Evolutionary conservation across 306 rosid species (phyloP), one percentile per base, ranked within the genome.

Genomic region (Phaseolus lunatus): DNA sequence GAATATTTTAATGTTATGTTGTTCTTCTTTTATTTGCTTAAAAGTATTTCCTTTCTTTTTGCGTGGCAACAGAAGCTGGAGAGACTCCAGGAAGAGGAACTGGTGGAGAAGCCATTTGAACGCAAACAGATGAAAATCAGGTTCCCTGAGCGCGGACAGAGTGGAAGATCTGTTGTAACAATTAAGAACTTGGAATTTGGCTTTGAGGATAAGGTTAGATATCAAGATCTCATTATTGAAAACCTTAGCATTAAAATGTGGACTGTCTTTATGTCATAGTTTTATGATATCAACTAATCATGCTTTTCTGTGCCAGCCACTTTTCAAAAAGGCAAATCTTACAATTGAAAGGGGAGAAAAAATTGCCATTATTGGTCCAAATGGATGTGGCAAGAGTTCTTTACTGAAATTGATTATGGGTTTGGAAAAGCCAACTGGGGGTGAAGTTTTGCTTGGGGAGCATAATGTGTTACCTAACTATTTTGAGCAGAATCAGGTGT

Each of bases 371-470:
- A 76, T 95, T 85, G 98, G 98, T 70, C 97, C 97, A 72, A 95
- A 95, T 89, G 98, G 98, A 73, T 92, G 98, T 83, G 98, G 98
- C 86, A 95, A 95, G 84, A 95, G 98, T 86, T 88, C 97, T 49
- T 87, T 95, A 90, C 91, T 95, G 75, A 95, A 92, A 87, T 82
- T 95, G 80, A 87, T 92, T 58, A 87, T 92, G 98, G 97, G 97
- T 66, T 85, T 95, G 57, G 91, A 88, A 83, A 92, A 90, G 84
- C 92, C 97, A 61, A 70, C 14, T 44, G 77, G 87, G 19, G 98
- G 98, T 70, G 98, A 92, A 85, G 88, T 92, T 72, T 74, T 87
- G 76, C 89, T 90, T 79, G 98, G 97, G 75, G 98, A 92, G 96
- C 98, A 95, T 75, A 89, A 90, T 68, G 93, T 92, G 72, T 86